A percentile compares a stretch with the other conserved stretches of the same genome.
Conservation (phyloP, 495 filamentous ascomycete genomes). For the Pyrenula massariospora region DNA sequence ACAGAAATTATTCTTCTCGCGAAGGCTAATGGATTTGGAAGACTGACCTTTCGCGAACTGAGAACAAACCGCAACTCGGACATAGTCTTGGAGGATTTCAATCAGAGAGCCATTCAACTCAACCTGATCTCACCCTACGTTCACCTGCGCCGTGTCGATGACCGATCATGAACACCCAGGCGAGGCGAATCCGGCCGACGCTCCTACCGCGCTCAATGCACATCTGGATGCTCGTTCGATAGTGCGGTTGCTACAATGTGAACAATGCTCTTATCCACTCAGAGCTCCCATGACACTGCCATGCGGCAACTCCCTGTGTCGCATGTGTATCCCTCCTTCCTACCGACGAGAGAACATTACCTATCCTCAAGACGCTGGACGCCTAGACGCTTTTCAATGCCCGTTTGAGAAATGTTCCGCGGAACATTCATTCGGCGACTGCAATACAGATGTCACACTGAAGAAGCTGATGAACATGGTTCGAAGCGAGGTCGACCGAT, state of each 20-base stretch:
- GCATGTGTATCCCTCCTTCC: conserved; percentile 55
- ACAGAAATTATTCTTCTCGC: neutral
- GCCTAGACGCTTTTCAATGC: conserved; percentile 59
- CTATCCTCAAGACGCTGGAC: conserved; percentile 53
- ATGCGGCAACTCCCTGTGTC: conserved; percentile 72
- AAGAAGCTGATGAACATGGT: conserved; percentile 49
- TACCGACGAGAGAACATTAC: conserved; percentile 55
- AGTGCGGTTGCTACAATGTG: conserved; percentile 63
- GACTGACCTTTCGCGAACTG: neutral
- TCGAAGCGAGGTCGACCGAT: conserved; percentile 29
- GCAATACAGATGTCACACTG: conserved; percentile 63
- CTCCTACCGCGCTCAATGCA: conserved; percentile 21
- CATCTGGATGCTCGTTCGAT: conserved; percentile 43
- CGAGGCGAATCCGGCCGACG: conserved; percentile 3
- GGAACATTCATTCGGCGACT: conserved; percentile 69
- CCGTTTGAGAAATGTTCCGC: conserved; percentile 52
- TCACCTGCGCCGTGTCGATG: conserved; percentile 14
- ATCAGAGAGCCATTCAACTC: neutral
- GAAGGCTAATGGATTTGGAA: neutral
- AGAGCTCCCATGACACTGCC: conserved; percentile 63
- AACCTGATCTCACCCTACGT: neutral
- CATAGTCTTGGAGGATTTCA: neutral
- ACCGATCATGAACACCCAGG: conserved; percentile 12
- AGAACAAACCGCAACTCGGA: neutral
- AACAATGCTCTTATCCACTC: conserved; percentile 58